Evolutionary conservation across 2,329 filamentous ascomycete genomes (phyloP).

Genomic region (Cladophialophora exuberans): DNA sequence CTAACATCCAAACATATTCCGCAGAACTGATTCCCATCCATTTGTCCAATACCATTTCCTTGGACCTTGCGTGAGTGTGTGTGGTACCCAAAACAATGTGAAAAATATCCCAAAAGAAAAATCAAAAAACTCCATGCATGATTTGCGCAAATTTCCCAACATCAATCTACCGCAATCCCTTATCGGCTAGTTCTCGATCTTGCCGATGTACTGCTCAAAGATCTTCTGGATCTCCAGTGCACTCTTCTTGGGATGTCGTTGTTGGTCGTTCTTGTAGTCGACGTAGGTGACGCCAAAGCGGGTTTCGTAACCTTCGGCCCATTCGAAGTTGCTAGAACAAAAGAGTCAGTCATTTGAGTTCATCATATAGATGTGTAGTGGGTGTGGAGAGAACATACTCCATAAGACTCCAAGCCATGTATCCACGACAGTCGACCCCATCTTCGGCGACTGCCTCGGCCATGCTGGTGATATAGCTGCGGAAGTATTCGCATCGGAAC

Average conservation of each 20-base stretch:
- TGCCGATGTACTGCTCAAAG: conserved; percentile 72
- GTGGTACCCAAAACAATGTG: too few relatives aligned
- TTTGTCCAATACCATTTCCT: too few relatives aligned
- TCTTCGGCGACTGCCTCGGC: conserved; percentile 71
- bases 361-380: too few relatives aligned
- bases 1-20: too few relatives aligned
- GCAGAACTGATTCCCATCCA: too few relatives aligned
- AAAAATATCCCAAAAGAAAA: too few relatives aligned
- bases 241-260: conserved; percentile 82
- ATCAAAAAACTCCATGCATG: too few relatives aligned
- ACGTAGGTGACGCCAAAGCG: conserved; percentile 83
- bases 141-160: too few relatives aligned
- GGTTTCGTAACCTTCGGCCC: conserved; percentile 89
- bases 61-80: too few relatives aligned
- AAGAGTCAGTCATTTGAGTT: too few relatives aligned
- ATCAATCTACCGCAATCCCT: too few relatives aligned
- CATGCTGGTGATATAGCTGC: conserved; percentile 75
- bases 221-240: conserved; percentile 70
- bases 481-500: conserved; percentile 79
- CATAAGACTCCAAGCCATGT: conserved; percentile 86
- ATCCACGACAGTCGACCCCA: conserved; percentile 76
- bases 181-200: conserved; percentile 54
- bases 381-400: conserved; percentile 62
- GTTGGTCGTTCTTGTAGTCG: conserved; percentile 78
- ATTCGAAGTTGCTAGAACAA: conserved; percentile 72